A percentile compares a stretch with the other conserved stretches of the same genome.
Evolutionary conservation across 352 stramenopile genomes (phyloP).

Genomic region (Phytopythium aichiense): DNA sequence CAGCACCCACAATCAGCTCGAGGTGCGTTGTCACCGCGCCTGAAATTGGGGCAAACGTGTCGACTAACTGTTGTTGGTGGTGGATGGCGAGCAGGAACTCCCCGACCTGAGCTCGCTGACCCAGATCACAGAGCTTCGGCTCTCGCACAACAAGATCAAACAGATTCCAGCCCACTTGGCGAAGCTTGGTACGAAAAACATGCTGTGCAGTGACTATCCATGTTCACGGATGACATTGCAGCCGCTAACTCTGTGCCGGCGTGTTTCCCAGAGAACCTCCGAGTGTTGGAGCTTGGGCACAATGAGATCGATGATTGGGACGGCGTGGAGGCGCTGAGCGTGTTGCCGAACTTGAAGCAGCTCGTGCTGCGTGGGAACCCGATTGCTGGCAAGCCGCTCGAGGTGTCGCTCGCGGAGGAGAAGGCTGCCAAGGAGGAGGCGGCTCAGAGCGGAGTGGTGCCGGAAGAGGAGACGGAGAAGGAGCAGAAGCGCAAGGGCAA

Average conservation of each 20-base stretch:
- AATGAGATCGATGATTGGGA: constrained; percentile 83
- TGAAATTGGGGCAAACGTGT: not conserved
- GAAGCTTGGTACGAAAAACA: constrained; percentile 46
- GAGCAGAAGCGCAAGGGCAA: constrained; percentile 55
- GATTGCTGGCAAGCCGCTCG: constrained; percentile 55
- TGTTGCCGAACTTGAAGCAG: constrained; percentile 67
- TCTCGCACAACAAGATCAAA: constrained; percentile 81
- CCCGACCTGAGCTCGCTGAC: constrained; percentile 62
- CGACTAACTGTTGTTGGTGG: not conserved
- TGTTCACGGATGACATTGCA: not conserved
- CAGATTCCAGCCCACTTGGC: constrained; percentile 54
- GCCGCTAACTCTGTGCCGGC: constrained; percentile 2
- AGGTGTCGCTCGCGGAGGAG: constrained; percentile 11
- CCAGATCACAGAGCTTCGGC: constrained; percentile 69
- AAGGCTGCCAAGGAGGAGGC: constrained; percentile 21
- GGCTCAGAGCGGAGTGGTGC: constrained; percentile 13
- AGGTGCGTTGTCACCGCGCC: constrained; percentile 12
- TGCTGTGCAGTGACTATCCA: not conserved
- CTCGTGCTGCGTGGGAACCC: constrained; percentile 80
- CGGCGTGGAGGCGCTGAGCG: constrained; percentile 56
- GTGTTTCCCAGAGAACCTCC: constrained; percentile 51
- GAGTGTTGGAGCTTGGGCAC: constrained; percentile 77
- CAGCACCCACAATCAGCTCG: constrained; percentile 76
- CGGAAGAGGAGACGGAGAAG: constrained; percentile 16
- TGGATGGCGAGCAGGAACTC: constrained; percentile 26